These are phyloP conservation scores for Guyanaporus albipodus DNA, from an alignment of 768 basidiomycete genomes.

Conservation along the genomic window DNA sequence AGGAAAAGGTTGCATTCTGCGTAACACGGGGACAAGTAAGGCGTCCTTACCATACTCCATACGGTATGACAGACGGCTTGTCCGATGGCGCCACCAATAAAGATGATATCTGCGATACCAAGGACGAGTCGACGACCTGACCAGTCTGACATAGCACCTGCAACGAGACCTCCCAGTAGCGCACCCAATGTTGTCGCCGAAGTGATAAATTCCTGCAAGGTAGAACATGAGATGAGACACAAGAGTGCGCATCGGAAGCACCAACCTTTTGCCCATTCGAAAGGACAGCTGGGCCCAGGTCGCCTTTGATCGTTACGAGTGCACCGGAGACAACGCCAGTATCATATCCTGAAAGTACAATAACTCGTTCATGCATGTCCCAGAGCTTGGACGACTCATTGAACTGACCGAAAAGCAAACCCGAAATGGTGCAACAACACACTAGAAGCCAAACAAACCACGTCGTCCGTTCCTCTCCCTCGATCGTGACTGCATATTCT, in stretches of 20 bases:
- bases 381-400: background rate
- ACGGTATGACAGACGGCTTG: slow-evolving; percentile 70
- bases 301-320: slow-evolving; percentile 66
- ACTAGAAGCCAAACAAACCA: slow-evolving; percentile 80
- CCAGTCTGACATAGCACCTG: slow-evolving; percentile 68
- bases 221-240: background rate
- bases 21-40: background rate
- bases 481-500: slow-evolving; percentile 55
- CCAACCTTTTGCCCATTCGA: slow-evolving; percentile 61
- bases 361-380: slow-evolving; percentile 1
- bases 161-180: slow-evolving; percentile 66
- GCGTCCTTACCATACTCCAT: slow-evolving; percentile 55
- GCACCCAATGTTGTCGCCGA: slow-evolving; percentile 77
- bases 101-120: slow-evolving; percentile 64
- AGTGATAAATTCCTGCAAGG: slow-evolving; percentile 68
- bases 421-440: slow-evolving; percentile 68
- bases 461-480: slow-evolving; percentile 63
- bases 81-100: slow-evolving; percentile 68
- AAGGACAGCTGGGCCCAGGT: slow-evolving; percentile 55
- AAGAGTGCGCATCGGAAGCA: background rate
- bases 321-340: slow-evolving; percentile 80
- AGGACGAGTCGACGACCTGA: slow-evolving; percentile 64
- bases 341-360: slow-evolving; percentile 56
- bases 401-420: slow-evolving; percentile 64
- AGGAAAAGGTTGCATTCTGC: background rate